Percentiles rank a stretch among this genome's conserved stretches.
Evolutionary conservation across 495 filamentous ascomycete genomes (phyloP).

Genomic region (Penicillium subrubescens): DNA sequence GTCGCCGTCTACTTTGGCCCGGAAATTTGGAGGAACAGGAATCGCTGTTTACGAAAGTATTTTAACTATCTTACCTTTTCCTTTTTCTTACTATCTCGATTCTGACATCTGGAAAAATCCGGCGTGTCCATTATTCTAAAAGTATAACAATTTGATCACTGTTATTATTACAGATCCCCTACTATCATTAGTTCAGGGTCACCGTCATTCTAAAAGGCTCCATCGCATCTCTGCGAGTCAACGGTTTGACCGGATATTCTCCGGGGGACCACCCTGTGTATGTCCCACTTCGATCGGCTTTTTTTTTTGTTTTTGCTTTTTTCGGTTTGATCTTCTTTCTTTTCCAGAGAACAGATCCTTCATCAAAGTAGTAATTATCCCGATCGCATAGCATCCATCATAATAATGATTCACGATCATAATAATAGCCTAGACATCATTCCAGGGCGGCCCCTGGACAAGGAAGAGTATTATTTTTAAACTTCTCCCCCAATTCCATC

Average conservation of each 20-base stretch:
- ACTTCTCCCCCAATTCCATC: background rate
- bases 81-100: background rate
- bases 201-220: background rate
- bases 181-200: background rate
- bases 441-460: background rate
- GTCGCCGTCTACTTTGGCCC: background rate
- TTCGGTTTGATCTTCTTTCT: background rate
- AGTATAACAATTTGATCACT: background rate
- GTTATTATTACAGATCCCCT: background rate
- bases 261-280: background rate
- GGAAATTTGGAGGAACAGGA: background rate
- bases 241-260: conserved; percentile 4
- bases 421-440: background rate
- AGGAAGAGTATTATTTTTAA: background rate
- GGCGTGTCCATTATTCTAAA: background rate
- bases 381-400: background rate
- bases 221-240: conserved; percentile 1
- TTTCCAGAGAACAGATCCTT: background rate
- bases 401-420: background rate
- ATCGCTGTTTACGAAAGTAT: no score
- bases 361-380: background rate
- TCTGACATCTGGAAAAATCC: background rate
- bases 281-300: background rate
- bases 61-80: background rate
- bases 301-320: background rate